Evolutionary conservation across 305 asterid species (phyloP).

Genomic region (Lippia alba): DNA sequence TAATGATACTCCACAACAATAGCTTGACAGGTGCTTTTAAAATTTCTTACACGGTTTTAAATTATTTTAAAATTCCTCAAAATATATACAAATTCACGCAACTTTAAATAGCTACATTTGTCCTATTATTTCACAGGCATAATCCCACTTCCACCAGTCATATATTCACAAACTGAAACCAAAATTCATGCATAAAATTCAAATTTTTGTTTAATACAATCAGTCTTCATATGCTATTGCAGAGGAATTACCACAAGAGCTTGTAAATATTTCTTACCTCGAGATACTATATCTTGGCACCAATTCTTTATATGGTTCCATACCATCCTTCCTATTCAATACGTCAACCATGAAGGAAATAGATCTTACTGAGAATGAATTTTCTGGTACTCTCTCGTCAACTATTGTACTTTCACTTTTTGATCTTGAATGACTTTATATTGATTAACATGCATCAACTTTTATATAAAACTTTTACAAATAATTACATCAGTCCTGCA

Average conservation of each 20-base stretch:
- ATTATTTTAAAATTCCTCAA: conserved; percentile 34
- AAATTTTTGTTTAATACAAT: not conserved
- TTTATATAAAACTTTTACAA: too few relatives aligned
- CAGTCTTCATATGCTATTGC: not conserved
- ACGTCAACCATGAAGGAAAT: not conserved
- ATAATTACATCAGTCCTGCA: too few relatives aligned
- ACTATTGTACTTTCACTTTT: too few relatives aligned
- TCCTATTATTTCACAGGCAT: too few relatives aligned
- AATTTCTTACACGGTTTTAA: too few relatives aligned
- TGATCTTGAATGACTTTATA: too few relatives aligned
- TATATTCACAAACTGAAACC: too few relatives aligned
- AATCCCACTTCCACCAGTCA: too few relatives aligned
- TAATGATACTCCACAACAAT: too few relatives aligned
- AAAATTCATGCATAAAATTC: not conserved
- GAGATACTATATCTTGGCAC: not conserved
- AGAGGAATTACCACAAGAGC: not conserved
- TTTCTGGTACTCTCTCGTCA: not conserved
- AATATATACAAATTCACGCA: conserved; percentile 29
- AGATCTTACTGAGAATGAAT: not conserved
- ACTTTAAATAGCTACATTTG: not conserved
- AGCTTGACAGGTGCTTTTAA: too few relatives aligned
- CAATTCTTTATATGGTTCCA: not conserved
- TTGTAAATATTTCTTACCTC: not conserved
- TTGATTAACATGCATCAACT: too few relatives aligned
- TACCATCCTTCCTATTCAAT: not conserved